Percentiles rank a stretch among this genome's conserved stretches.
Conservation (phyloP, 2,329 filamentous ascomycete species). For the Ceratocystis diversiconidia region DNA sequence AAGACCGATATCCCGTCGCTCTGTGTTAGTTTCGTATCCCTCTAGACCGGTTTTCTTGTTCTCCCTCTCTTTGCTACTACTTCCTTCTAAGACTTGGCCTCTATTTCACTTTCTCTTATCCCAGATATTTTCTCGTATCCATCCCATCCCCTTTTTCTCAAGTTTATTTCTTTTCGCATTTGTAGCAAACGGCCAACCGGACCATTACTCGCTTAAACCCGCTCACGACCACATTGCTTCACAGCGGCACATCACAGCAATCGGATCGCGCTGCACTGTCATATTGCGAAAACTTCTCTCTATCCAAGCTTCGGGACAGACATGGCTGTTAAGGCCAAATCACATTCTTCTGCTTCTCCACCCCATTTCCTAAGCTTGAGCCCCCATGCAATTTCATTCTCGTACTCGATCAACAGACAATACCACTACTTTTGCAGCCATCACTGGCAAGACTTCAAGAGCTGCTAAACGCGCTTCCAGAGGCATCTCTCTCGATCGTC, state of each 20-base stretch:
- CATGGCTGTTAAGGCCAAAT: constrained; percentile 12
- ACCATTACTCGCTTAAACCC: not conserved
- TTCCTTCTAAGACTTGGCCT: not conserved
- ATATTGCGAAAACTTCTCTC: constrained; percentile 5
- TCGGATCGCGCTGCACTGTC: not conserved
- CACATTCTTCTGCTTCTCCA: constrained; percentile 1
- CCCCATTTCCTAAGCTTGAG: not conserved
- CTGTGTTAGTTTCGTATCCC: not conserved
- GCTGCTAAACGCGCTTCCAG: constrained; percentile 11
- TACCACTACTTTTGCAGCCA: constrained; percentile 4
- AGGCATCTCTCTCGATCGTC: constrained; percentile 9
- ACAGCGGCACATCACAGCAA: not conserved
- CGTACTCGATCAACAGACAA: constrained; percentile 14
- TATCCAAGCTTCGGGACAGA: constrained; percentile 3
- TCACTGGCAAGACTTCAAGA: constrained; percentile 6
- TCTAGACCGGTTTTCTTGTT: not conserved
- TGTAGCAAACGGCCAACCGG: not conserved
- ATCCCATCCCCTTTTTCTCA: not conserved
- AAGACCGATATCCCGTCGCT: not conserved
- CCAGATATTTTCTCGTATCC: not conserved
- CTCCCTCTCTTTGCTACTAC: not conserved
- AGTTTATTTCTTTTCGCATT: not conserved
- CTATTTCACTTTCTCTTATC: not conserved
- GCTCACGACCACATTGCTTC: not conserved
- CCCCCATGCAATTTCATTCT: constrained; percentile 14